Evolutionary conservation across 441 rosid genomes (phyloP), one percentile per base, ranked within the genome.

Genomic region (Iberis amara): DNA sequence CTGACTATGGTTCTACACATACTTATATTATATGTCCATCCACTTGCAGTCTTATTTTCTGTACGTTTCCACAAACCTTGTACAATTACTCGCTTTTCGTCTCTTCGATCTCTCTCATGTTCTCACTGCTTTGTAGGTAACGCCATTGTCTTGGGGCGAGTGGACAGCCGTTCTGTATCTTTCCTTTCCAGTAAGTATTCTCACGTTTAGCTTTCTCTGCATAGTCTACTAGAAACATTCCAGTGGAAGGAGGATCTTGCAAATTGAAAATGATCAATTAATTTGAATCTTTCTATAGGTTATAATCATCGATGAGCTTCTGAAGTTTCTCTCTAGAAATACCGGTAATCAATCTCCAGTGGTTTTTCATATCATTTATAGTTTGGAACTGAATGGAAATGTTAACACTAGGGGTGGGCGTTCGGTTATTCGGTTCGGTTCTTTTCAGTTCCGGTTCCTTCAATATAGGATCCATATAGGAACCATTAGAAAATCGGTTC

Each of bases 1-100:
- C 73, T 89, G 73, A 94, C 97, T 42, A 89, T 94, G 95, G 55
- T 89, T 55, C 86, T 94, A 66, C 99, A 89, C 79, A 47, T 85
- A 15, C 76, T 89, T 57, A 82, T 94, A 58, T 76, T 94, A 56
- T 86, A 85, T 53, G 84, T 89, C 60, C 87, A 57, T 52, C 97
- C 97, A 8, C 77, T 94, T 26, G 85, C 99, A 35, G 53, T 83
- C 73, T 92, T 94, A 51, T 94, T 94, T 82, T 94, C 99, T 26
- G 99, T 94, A 79, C 81, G 99, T 66, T 33, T 44, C 21, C 67
- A 64, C 37, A 28, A 49, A 68, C 60, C 23, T 38, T 45, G 13
- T 11, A 36, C 60, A 39, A 47, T 10, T 45, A 26, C 9, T 13
- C 28, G 28, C 21, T 47, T 39, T 37, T 4, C 42, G 43, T 61